Evolutionary conservation across 2,329 filamentous ascomycete species (phyloP).

Genomic region (Ambrosiella beaveri): DNA sequence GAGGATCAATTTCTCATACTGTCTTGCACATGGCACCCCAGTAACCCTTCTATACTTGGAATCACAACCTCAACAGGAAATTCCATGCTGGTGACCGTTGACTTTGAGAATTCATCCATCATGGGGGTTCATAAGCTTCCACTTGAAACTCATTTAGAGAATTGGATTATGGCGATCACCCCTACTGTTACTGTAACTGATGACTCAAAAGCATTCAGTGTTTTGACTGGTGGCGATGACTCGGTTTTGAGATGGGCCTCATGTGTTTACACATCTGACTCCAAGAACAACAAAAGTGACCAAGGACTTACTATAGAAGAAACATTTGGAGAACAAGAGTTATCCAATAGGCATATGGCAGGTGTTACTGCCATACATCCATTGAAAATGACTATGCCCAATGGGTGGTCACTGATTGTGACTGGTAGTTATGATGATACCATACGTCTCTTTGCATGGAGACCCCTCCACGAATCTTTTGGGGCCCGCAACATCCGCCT

Average conservation of each 20-base stretch:
- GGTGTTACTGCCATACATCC: slow-evolving; percentile 80
- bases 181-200: slow-evolving; percentile 16
- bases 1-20: slow-evolving; percentile 47
- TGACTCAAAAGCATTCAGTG: slow-evolving; percentile 19
- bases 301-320: slow-evolving; percentile 11
- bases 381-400: slow-evolving; percentile 27
- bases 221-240: slow-evolving; percentile 65
- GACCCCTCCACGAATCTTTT: slow-evolving; percentile 25
- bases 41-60: slow-evolving; percentile 35
- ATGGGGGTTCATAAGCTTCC: slow-evolving; percentile 22
- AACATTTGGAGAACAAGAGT: slow-evolving; percentile 17
- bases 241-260: slow-evolving; percentile 36
- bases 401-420: slow-evolving; percentile 41
- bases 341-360: slow-evolving; percentile 46
- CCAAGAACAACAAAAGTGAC: slow-evolving; percentile 12
- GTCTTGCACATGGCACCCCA: slow-evolving; percentile 57
- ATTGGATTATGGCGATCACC: slow-evolving; percentile 55
- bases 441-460: slow-evolving; percentile 47
- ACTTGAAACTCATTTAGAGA: slow-evolving; percentile 43
- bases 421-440: slow-evolving; percentile 88
- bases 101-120: slow-evolving; percentile 24
- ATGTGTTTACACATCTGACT: slow-evolving; percentile 15
- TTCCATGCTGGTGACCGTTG: slow-evolving; percentile 37
- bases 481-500: slow-evolving; percentile 28
- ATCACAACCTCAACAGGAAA: slow-evolving; percentile 54